These are phyloP conservation scores for Oryza glumipatula DNA, from an alignment of 176 grass and related monocot species.

Conservation along the genomic window DNA sequence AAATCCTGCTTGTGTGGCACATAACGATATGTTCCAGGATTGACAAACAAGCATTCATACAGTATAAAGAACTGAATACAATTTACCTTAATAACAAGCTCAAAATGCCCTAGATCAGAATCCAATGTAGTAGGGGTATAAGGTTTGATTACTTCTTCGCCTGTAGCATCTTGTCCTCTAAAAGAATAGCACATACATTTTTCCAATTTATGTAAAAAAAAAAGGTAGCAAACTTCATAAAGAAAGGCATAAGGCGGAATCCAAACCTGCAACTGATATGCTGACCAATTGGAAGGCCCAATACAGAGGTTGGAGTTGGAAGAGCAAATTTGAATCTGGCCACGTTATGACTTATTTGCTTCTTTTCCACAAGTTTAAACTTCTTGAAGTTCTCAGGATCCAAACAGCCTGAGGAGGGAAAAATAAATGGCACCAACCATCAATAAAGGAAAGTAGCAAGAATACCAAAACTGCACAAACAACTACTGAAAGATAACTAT, in stretches of 20 bases:
- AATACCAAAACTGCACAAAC: background rate
- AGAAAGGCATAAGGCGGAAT: slow-evolving; percentile 1
- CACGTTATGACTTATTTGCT: slow-evolving; percentile 87
- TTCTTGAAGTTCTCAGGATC: slow-evolving; percentile 89
- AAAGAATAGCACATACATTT: slow-evolving; percentile 17
- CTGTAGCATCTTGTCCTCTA: slow-evolving; percentile 82
- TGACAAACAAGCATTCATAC: background rate
- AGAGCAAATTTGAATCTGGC: slow-evolving; percentile 89
- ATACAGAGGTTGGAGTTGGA: slow-evolving; percentile 67
- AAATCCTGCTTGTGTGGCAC: background rate
- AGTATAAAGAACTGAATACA: background rate
- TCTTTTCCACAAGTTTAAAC: slow-evolving; percentile 92
- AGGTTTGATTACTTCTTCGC: slow-evolving; percentile 95
- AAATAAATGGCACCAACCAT: background rate
- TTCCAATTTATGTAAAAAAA: background rate
- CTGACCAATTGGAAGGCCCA: slow-evolving; percentile 91
- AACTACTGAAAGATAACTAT: background rate
- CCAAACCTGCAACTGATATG: slow-evolving; percentile 96
- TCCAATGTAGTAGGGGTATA: slow-evolving; percentile 98
- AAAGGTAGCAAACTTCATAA: slow-evolving; percentile 32
- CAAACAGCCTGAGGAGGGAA: slow-evolving; percentile 53
- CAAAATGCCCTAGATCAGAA: slow-evolving; percentile 90
- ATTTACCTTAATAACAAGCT: slow-evolving; percentile 89
- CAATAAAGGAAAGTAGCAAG: background rate
- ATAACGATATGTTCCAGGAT: background rate